These are phyloP conservation scores for Inonotus obliquus DNA, from an alignment of 1,284 basidiomycete species.

Conservation along the genomic window DNA sequence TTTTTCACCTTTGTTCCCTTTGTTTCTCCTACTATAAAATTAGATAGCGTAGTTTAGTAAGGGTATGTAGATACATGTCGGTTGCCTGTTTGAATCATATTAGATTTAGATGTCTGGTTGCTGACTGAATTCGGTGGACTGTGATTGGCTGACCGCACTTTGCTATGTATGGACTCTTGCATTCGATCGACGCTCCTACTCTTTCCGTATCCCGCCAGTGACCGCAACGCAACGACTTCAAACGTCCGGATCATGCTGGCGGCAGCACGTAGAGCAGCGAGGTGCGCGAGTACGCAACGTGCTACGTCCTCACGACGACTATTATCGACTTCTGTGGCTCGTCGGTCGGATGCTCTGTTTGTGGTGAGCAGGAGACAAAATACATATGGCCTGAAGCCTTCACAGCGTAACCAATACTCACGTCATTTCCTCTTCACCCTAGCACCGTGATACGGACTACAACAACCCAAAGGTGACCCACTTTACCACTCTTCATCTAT, in stretches of 20 bases:
- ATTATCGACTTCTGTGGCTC: slow-evolving; percentile 40
- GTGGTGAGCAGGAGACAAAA: slow-evolving; percentile 38
- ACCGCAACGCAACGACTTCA: neutral
- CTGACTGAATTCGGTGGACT: neutral
- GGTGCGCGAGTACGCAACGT: slow-evolving; percentile 24
- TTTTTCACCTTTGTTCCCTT: neutral
- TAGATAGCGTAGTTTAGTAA: neutral
- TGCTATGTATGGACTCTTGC: neutral
- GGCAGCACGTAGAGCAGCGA: slow-evolving; percentile 31
- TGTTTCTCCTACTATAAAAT: neutral
- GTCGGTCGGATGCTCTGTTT: slow-evolving; percentile 56
- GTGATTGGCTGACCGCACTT: neutral
- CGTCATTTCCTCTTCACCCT: slow-evolving; percentile 5
- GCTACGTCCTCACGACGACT: slow-evolving; percentile 29
- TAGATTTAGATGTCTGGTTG: neutral
- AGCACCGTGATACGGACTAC: slow-evolving; percentile 93
- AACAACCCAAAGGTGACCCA: slow-evolving; percentile 74
- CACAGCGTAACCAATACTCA: slow-evolving; percentile 1
- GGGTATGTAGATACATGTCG: slow-evolving; percentile 2
- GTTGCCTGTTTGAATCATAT: neutral
- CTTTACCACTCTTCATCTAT: neutral
- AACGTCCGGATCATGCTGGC: slow-evolving; percentile 19
- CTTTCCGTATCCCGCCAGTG: neutral
- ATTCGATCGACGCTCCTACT: neutral
- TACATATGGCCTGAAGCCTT: slow-evolving; percentile 6